Evolutionary conservation across 148 eudicot species (phyloP).

Genomic region (Persicaria maculosa): DNA sequence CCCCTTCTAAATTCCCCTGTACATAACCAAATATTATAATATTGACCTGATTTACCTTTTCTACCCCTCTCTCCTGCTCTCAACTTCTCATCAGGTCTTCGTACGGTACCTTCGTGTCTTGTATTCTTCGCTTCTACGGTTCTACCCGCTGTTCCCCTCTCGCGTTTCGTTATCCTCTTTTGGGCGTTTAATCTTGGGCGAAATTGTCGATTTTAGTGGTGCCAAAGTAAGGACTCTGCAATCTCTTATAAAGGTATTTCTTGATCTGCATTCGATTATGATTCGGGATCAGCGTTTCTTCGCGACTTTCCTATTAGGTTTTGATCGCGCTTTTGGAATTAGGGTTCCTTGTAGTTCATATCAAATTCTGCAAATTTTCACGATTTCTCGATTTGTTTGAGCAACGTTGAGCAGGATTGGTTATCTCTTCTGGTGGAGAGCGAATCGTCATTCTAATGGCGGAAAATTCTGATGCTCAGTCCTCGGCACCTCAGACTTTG

Average conservation of each 20-base stretch:
- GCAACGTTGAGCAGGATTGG: slow-evolving; percentile 6
- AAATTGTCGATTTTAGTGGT: not conserved
- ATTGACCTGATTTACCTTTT: not conserved
- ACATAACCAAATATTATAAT: no score
- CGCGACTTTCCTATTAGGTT: not conserved
- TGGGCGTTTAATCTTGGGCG: not conserved
- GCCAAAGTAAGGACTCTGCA: not conserved
- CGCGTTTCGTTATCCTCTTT: not conserved
- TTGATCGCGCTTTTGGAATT: slow-evolving; percentile 7
- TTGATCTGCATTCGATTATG: not conserved
- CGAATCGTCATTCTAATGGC: slow-evolving; percentile 24
- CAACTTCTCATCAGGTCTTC: not conserved
- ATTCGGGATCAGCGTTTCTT: not conserved
- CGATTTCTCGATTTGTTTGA: not conserved
- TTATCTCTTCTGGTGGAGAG: slow-evolving; percentile 1
- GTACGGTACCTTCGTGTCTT: slow-evolving; percentile 6
- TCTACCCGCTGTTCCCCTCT: not conserved
- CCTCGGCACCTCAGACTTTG: slow-evolving; percentile 24
- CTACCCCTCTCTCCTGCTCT: not conserved
- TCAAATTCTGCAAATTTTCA: not conserved
- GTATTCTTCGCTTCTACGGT: not conserved
- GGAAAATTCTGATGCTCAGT: slow-evolving; percentile 27
- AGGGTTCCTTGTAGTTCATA: not conserved
- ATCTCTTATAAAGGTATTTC: not conserved
- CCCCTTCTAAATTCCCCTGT: no score